These are phyloP conservation scores for Kondoa malvinella DNA, from an alignment of 768 basidiomycete species.

Conservation along the genomic window DNA sequence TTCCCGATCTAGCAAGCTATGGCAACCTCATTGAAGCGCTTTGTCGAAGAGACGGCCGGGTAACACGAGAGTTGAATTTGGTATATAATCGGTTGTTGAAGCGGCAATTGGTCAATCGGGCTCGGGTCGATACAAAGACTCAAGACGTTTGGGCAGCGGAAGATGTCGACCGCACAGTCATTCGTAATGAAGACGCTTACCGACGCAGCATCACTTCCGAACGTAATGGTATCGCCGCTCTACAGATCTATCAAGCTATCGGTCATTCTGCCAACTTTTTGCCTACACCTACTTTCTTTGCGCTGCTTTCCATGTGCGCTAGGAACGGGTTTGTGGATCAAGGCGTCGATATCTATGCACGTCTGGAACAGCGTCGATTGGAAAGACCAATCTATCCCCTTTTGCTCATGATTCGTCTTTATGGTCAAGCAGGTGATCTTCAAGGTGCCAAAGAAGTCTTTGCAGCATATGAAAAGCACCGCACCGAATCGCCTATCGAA, in stretches of 20 bases:
- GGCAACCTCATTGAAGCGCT: neutral
- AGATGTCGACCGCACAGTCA: neutral
- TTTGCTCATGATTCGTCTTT: neutral
- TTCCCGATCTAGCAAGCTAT: neutral
- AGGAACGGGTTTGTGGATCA: neutral
- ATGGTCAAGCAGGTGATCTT: neutral
- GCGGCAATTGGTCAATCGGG: neutral
- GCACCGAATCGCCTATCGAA: neutral
- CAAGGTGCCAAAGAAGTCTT: neutral
- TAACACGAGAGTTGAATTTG: neutral
- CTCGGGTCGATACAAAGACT: neutral
- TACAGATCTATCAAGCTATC: neutral
- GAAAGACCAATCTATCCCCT: neutral
- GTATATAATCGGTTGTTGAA: neutral
- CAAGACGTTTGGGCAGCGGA: neutral
- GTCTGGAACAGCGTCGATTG: neutral
- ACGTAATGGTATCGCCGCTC: neutral
- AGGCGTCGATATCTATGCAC: neutral
- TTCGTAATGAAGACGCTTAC: neutral
- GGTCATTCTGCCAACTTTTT: neutral
- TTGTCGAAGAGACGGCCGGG: neutral
- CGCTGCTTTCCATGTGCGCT: neutral
- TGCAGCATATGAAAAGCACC: neutral
- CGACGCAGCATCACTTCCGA: neutral
- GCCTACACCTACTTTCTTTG: neutral